Base-by-base conservation (phyloP, 148 eudicot genomes). In the Silene latifolia region DNA sequence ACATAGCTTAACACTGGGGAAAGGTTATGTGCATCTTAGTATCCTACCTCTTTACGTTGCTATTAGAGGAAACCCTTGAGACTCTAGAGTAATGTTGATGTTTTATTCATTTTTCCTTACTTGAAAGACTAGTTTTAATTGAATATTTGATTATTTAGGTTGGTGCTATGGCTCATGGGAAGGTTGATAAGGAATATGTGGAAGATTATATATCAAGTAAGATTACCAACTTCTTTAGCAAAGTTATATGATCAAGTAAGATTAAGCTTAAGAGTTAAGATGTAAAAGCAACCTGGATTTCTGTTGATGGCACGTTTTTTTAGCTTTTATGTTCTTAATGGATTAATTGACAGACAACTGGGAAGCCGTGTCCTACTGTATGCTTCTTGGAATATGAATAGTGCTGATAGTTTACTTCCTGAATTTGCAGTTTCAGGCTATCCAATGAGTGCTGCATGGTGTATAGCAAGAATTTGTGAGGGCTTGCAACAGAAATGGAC, bases 121-220 rank as follows among this genome's bases (percentile, higher is more conserved):
- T 32, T 25, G 4, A 39, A 58, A 35, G 25, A 24, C 13, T 20
- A n/a, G 57, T 17, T 21, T 70, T 23, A 53, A 44, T 39, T 83
- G 63, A 66, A 70, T 19, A 75, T 27, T 35, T 77, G 64, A 19
- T 54, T 69, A 19, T 82, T 60, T 82, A 95, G 98, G 93, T 95
- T 78, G 98, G 98, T 85, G 97, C 98, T 67, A 95, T 95, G 97
- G 90, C 98, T 76, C 97, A 95, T 85, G 98, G 97, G 81, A 95
- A 88, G 83, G 88, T 95, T 68, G 87, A 85, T 19, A 73, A 84
- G 70, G 89, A 87, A 1, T 89, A 80, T 70, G 92, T 85, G 7
- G 97, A 95, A 65, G 97, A 95, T 78, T 90, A 85, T 71, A 59
- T 95, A 75, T 84, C 97, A 69, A 87, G 97, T 95, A 87, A 85